These are phyloP conservation scores for Phytophthora aleatoria DNA, from an alignment of 352 stramenopile genomes.

Conservation along the genomic window DNA sequence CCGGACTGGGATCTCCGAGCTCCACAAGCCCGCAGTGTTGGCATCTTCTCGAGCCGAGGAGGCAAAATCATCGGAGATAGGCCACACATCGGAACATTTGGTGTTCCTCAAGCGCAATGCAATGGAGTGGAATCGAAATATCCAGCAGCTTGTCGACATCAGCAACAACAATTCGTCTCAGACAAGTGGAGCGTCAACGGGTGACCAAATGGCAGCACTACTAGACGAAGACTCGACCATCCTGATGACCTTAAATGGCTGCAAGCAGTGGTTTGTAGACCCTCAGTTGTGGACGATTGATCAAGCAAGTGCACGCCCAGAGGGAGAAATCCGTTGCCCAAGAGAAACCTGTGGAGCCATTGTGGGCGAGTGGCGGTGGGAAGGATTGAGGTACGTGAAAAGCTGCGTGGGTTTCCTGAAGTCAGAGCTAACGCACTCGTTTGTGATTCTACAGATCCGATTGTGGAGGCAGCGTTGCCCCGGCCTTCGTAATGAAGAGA, in stretches of 20 bases:
- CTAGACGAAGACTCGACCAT: slow-evolving; percentile 42
- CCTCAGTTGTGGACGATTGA: slow-evolving; percentile 53
- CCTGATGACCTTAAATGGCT: slow-evolving; percentile 31
- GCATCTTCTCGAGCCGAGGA: slow-evolving; percentile 5
- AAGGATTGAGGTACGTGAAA: slow-evolving; percentile 42
- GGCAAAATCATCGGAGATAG: slow-evolving; percentile 1
- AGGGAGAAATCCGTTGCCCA: slow-evolving; percentile 49
- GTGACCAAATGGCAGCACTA: slow-evolving; percentile 34
- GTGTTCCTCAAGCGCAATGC: slow-evolving; percentile 42
- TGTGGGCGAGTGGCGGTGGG: slow-evolving; percentile 63
- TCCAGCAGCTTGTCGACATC: slow-evolving; percentile 31
- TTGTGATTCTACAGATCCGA: slow-evolving; percentile 33
- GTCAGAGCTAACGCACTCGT: slow-evolving; percentile 2
- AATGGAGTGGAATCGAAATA: slow-evolving; percentile 39
- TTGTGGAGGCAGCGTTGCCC: slow-evolving; percentile 45
- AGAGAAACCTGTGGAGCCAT: slow-evolving; percentile 40
- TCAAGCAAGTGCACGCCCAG: slow-evolving; percentile 14
- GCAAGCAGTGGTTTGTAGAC: slow-evolving; percentile 56
- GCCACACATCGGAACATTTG: slow-evolving; percentile 19
- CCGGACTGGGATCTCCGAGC: slow-evolving; percentile 17
- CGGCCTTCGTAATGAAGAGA: slow-evolving; percentile 60
- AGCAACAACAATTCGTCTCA: slow-evolving; percentile 9
- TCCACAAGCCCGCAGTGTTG: slow-evolving; percentile 13
- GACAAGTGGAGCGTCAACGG: slow-evolving; percentile 15
- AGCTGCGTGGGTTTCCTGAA: background rate